Percentiles rank a stretch among this genome's conserved stretches.
Conservation (phyloP, 1,284 basidiomycete species). For the Irpex sp. region DNA sequence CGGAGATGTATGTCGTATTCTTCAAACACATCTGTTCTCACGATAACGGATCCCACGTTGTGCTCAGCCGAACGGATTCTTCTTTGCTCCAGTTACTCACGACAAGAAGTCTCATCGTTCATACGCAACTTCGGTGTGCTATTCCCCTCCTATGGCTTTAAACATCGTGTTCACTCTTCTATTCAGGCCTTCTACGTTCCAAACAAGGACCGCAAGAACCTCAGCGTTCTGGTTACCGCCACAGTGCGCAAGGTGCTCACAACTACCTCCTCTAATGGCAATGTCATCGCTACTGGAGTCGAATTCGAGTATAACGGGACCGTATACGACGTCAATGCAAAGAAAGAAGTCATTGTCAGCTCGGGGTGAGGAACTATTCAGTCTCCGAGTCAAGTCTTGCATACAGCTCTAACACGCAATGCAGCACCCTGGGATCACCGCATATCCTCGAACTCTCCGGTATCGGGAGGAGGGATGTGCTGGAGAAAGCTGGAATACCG, state of each 20-base stretch:
- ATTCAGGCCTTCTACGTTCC: conserved; percentile 19
- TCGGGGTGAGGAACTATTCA: conserved; percentile 22
- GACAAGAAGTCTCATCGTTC: conserved; percentile 18
- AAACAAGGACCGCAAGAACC: conserved; percentile 15
- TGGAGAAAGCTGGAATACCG: conserved; percentile 30
- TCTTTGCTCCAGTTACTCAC: conserved; percentile 12
- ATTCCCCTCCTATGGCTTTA: background rate
- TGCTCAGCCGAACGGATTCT: conserved; percentile 16
- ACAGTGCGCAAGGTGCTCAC: conserved; percentile 6
- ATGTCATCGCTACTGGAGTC: conserved; percentile 61
- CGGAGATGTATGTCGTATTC: conserved; percentile 17
- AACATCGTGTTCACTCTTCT: background rate
- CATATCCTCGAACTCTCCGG: conserved; percentile 44
- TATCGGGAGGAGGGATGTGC: conserved; percentile 32
- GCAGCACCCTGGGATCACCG: conserved; percentile 30
- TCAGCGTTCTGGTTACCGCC: conserved; percentile 13
- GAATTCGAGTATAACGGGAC: conserved; percentile 19
- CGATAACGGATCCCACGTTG: background rate
- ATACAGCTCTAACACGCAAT: background rate
- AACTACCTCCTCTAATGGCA: conserved; percentile 82
- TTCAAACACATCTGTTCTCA: background rate
- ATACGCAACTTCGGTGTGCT: conserved; percentile 18
- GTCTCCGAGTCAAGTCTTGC: too few relatives aligned
- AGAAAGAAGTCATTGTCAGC: conserved; percentile 32
- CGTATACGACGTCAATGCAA: conserved; percentile 14